These are phyloP conservation scores for Tieghemostelium lacteum DNA, from an alignment of 78 protist species.

Conservation along the genomic window DNA sequence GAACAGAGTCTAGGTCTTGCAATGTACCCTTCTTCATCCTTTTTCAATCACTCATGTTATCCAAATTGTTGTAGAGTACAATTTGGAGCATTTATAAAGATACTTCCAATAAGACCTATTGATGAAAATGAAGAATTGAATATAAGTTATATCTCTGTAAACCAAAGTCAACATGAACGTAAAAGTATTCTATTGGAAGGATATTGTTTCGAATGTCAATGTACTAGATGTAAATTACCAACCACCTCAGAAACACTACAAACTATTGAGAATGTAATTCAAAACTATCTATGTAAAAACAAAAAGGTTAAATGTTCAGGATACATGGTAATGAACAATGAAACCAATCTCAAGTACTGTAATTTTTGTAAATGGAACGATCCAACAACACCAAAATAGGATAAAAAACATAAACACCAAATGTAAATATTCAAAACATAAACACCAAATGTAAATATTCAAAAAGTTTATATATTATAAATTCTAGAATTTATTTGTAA, in stretches of 20 bases:
- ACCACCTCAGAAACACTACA: background rate
- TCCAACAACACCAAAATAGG: too few relatives aligned
- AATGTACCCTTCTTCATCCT: conserved; percentile 21
- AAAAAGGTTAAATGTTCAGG: conserved; percentile 9
- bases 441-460: too few relatives aligned
- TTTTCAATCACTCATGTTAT: conserved; percentile 54
- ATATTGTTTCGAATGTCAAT: conserved; percentile 35
- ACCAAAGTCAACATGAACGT: background rate
- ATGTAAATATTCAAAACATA: too few relatives aligned
- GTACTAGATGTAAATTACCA: conserved; percentile 13
- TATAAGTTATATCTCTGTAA: conserved; percentile 20
- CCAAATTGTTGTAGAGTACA: conserved; percentile 58
- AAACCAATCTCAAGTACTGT: background rate
- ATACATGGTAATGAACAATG: background rate
- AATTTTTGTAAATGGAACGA: conserved; percentile 54
- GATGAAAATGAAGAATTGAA: conserved; percentile 8
- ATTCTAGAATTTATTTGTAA: too few relatives aligned
- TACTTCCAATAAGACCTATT: conserved; percentile 14
- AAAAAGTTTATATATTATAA: too few relatives aligned
- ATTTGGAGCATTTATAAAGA: background rate
- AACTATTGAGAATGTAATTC: background rate
- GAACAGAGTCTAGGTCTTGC: conserved; percentile 20
- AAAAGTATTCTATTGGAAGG: background rate
- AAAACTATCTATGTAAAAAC: conserved; percentile 18
- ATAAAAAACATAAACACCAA: too few relatives aligned